These are phyloP conservation scores for Mortierella sp. DNA, from an alignment of 371 early-diverging fungal species.

Conservation along the genomic window DNA sequence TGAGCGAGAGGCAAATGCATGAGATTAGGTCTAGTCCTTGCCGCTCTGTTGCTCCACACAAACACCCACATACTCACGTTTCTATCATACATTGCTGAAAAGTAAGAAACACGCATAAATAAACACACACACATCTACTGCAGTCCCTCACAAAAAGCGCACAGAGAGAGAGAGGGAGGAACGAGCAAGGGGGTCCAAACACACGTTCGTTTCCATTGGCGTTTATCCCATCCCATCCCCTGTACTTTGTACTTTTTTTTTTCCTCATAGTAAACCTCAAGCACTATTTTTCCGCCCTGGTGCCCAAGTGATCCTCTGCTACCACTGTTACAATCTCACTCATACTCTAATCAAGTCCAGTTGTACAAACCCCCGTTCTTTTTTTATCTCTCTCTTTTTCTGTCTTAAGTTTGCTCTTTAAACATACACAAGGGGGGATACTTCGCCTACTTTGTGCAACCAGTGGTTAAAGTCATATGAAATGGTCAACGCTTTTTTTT, in stretches of 20 bases:
- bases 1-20: neutral
- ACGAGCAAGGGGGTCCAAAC: slow-evolving; percentile 9
- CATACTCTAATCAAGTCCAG: neutral
- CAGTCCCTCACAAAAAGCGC: neutral
- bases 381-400: neutral
- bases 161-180: neutral
- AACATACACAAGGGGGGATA: neutral
- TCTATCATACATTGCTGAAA: neutral
- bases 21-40: neutral
- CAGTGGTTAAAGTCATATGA: neutral
- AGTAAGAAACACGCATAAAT: too few relatives aligned
- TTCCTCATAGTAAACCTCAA: neutral
- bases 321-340: neutral
- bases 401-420: neutral
- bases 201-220: neutral
- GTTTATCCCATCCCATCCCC: neutral
- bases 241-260: neutral
- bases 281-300: too few relatives aligned
- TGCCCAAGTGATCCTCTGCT: neutral
- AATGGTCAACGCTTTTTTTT: slow-evolving; percentile 3
- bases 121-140: neutral
- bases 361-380: neutral
- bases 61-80: neutral
- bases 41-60: slow-evolving; percentile 1
- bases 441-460: slow-evolving; percentile 1